Evolutionary conservation across 805 yeast species (phyloP).

Genomic region (Vanderwaltozyma tropicalis): DNA sequence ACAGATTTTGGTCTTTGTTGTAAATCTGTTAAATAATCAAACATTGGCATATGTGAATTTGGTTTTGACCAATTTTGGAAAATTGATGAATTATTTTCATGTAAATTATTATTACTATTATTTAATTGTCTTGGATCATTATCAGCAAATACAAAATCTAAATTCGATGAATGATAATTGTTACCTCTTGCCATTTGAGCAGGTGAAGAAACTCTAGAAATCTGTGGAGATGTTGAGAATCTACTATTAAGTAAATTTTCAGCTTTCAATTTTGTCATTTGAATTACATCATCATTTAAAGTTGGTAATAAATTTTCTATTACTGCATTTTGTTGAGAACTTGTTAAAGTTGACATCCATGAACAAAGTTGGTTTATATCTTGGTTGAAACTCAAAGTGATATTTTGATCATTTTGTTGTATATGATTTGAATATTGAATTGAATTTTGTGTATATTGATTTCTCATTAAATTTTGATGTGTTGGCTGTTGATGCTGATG

Average conservation of each 20-base stretch:
- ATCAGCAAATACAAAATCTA: conserved; percentile 10
- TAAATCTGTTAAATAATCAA: conserved; percentile 25
- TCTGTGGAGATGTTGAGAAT: conserved; percentile 11
- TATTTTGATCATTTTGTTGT: not conserved
- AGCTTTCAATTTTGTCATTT: conserved; percentile 38
- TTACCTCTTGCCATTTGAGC: conserved; percentile 12
- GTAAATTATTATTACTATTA: not conserved
- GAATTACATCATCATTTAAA: conserved; percentile 42
- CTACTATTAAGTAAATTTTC: conserved; percentile 23
- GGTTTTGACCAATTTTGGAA: not conserved
- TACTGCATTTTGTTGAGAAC: conserved; percentile 43
- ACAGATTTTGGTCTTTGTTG: conserved; percentile 36
- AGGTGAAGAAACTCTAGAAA: conserved; percentile 22
- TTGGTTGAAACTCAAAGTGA: conserved; percentile 29
- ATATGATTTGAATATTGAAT: not conserved
- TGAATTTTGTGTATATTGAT: not conserved
- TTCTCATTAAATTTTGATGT: not conserved
- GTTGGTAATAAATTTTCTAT: conserved; percentile 43
- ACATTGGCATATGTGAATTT: conserved; percentile 7
- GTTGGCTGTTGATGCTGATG: not conserved
- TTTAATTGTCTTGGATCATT: conserved; percentile 6
- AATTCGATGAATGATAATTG: conserved; percentile 6
- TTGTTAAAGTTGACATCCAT: conserved; percentile 41
- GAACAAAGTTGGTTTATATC: conserved; percentile 41
- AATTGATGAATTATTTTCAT: not conserved